Evolutionary conservation across 2,329 filamentous ascomycete species (phyloP).

Genomic region (Arthroderma sp.): DNA sequence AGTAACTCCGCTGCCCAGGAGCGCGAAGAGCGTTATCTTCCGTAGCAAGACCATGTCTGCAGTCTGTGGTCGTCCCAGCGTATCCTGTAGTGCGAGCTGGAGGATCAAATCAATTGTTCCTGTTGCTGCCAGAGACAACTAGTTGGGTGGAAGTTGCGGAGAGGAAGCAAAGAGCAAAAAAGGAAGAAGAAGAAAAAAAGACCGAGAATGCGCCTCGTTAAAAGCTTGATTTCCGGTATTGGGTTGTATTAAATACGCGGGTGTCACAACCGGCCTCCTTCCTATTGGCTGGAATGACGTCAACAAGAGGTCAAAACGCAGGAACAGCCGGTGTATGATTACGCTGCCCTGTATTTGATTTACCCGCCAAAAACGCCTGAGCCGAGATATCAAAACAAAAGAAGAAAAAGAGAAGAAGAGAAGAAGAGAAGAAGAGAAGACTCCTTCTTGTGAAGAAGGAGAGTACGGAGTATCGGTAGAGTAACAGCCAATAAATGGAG

Average conservation of each 20-base stretch:
- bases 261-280: neutral
- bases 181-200: neutral
- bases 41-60: constrained; percentile 1
- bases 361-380: neutral
- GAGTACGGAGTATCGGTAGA: neutral
- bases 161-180: neutral
- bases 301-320: neutral
- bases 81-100: neutral
- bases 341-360: neutral
- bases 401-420: neutral
- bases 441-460: too few species aligned
- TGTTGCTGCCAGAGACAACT: neutral
- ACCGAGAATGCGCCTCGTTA: neutral
- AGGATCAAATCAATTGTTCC: neutral
- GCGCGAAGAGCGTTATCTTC: neutral
- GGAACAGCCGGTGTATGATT: neutral
- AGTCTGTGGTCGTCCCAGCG: neutral
- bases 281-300: neutral
- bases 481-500: neutral
- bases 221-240: neutral
- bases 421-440: neutral
- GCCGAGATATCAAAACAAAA: neutral
- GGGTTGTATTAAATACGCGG: neutral
- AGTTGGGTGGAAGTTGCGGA: neutral
- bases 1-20: neutral